Base-by-base conservation (phyloP, 371 early-diverging fungal species). In the Mortierella sp. region DNA sequence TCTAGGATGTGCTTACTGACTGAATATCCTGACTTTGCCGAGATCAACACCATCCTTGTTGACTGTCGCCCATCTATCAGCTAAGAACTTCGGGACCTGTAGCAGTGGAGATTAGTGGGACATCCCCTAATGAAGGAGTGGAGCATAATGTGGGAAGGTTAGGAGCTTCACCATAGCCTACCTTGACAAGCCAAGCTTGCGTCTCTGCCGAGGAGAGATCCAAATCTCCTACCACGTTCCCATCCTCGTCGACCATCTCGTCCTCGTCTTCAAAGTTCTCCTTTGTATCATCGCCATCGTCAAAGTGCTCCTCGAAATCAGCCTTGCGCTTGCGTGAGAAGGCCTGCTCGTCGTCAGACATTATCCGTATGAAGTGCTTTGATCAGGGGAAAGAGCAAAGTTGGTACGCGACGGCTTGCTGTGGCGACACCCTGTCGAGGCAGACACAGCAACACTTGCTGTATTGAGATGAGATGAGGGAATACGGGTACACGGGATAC, bases 151-250 rank as follows among this genome's bases (percentile, higher is more conserved):
- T 14, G 44, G 14, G 14, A 16, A 17, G 19, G 44, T 9, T 9
- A 43, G n/a, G 44, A 49, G 29, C 34, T 7, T 24, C 13, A 47
- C 6, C 10, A 3, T 24, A 16, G 6, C 14, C 21, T 78, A 96
- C 93, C 78, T 95, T 96, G 43, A 95, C 95, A 12, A 95, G 87
- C 96, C 96, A 95, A 22, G 93, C 92, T 73, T 92, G 90, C 31
- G 87, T 90, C 8, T 85, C 87, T 7, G 87, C 79, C 44, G 85
- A 84, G 40, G 87, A 80, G 60, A 92, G 64, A 54, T 87, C 84
- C 16, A 94, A 80, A 52, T 93, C 92, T 14, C 91, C 93, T 3
- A 82, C 85, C 48, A 92, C 92, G 37, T 93, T 87, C 46, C 85
- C 91, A 60, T 87, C 87, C 53, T 84, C 86, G 41, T 71, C 71